Conservation (phyloP, 2,329 filamentous ascomycete species). For the Dryadomyces quercivorus region DNA sequence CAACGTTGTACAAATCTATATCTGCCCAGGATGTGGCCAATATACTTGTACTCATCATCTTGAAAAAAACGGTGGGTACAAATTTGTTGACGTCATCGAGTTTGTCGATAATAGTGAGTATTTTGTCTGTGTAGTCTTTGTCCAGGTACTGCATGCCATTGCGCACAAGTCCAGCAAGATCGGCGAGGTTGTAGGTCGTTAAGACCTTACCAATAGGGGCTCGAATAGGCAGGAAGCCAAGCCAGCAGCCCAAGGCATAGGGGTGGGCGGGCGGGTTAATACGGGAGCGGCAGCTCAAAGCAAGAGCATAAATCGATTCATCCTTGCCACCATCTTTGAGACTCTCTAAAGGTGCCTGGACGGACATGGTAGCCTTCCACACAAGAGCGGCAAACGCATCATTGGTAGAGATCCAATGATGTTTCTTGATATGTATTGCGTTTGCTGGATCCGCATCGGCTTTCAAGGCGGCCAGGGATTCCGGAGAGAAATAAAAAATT, state of each 20-base stretch:
- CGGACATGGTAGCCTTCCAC: not conserved
- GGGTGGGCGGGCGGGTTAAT: not conserved
- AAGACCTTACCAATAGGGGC: not conserved
- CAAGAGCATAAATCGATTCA: not conserved
- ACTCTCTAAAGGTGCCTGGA: not conserved
- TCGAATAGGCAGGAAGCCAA: not conserved
- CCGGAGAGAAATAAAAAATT: not conserved
- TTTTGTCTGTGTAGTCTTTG: not conserved
- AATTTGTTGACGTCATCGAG: not conserved
- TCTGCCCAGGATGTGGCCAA: not conserved
- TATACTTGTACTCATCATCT: not conserved
- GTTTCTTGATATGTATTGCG: not conserved
- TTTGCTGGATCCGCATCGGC: not conserved
- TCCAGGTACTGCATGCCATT: not conserved
- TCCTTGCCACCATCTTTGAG: not conserved
- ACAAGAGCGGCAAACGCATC: not conserved
- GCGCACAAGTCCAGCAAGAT: not conserved
- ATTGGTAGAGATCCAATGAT: not conserved
- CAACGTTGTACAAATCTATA: not conserved
- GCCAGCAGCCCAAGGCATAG: not conserved
- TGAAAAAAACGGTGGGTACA: not conserved
- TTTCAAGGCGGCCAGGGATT: not conserved
- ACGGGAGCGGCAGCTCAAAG: not conserved
- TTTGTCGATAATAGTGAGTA: not conserved
- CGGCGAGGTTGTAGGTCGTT: not conserved